A percentile compares a stretch with the other conserved stretches of the same genome.
These are phyloP conservation scores for Vitis hybrid DNA, from an alignment of 177 flowering plant genomes.

Conservation along the genomic window DNA sequence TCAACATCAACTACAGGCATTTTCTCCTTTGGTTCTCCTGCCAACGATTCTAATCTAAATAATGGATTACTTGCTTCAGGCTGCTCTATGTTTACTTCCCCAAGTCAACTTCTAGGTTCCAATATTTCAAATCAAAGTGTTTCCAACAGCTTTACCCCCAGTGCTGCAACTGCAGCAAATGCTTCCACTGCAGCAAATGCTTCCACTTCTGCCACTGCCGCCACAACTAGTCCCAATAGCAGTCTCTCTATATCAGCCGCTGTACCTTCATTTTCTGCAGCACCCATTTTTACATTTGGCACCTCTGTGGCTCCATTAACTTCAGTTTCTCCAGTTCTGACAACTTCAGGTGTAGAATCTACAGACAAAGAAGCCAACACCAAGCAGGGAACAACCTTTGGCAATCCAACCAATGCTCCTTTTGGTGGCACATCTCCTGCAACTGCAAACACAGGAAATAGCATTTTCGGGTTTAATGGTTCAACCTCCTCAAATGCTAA, in stretches of 20 bases:
- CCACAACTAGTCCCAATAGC: constrained; percentile 12
- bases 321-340: constrained; percentile 25
- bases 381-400: constrained; percentile 25
- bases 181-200: not conserved
- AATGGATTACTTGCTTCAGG: constrained; percentile 41
- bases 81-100: constrained; percentile 20
- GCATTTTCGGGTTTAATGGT: constrained; percentile 9
- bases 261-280: constrained; percentile 22
- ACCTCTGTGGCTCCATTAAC: constrained; percentile 25
- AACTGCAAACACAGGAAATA: constrained; percentile 6
- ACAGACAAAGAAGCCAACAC: constrained; percentile 24
- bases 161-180: not conserved
- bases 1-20: constrained; percentile 21
- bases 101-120: constrained; percentile 18
- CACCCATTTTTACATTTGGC: constrained; percentile 40
- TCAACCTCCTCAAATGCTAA: too few species aligned
- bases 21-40: constrained; percentile 28
- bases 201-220: constrained; percentile 1
- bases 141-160: not conserved
- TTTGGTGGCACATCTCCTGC: constrained; percentile 21
- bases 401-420: constrained; percentile 17
- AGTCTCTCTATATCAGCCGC: constrained; percentile 19
- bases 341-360: constrained; percentile 20
- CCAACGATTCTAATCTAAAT: constrained; percentile 26
- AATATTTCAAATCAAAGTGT: constrained; percentile 10